phyloP scores from a whole-genome alignment of 164 flowering plant species.

The Tinospora cordifolia region DNA sequence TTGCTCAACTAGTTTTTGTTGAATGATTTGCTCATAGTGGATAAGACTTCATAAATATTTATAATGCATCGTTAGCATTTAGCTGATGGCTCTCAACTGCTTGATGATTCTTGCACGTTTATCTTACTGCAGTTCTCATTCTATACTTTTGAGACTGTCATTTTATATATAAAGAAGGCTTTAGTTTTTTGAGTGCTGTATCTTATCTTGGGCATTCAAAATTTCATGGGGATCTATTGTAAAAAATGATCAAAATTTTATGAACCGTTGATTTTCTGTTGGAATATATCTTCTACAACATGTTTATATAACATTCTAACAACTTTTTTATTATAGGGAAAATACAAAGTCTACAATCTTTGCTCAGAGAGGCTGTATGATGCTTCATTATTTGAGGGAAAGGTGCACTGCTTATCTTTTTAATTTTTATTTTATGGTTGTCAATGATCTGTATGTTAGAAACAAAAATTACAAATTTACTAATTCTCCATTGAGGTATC shows the following conservation, averaged over 20 bases:
- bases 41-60: background rate
- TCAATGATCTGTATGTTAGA: no score
- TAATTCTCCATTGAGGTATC: no score
- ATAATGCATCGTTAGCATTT: background rate
- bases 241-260: no score
- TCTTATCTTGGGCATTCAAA: background rate
- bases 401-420: slow-evolving; percentile 40
- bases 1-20: background rate
- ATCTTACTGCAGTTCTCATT: background rate
- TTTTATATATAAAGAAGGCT: background rate
- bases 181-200: background rate
- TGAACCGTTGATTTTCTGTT: background rate
- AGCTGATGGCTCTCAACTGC: background rate
- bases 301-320: slow-evolving; percentile 6
- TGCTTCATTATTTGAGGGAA: slow-evolving; percentile 94
- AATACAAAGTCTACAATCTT: slow-evolving; percentile 98
- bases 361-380: slow-evolving; percentile 98
- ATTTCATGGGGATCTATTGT: background rate
- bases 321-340: slow-evolving; percentile 43
- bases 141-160: no score
- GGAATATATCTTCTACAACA: background rate
- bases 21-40: background rate
- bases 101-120: background rate
- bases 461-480: no score
- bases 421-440: background rate